These are phyloP conservation scores for Fusarium siculi DNA, from an alignment of 2,329 filamentous ascomycete genomes.

Conservation along the genomic window DNA sequence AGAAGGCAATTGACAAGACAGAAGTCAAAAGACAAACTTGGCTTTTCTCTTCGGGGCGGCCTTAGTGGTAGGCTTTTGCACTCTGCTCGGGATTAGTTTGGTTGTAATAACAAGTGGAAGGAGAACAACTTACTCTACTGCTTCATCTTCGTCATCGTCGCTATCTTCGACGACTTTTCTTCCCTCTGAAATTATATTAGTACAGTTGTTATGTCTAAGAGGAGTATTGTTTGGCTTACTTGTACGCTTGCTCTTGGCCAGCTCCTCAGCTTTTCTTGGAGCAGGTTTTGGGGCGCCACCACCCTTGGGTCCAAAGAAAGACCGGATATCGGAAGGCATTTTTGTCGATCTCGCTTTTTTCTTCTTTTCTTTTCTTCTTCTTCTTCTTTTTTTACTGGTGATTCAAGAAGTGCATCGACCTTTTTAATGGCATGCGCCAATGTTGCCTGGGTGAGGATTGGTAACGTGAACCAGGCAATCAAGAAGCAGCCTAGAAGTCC, in stretches of 20 bases:
- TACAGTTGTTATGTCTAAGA: background rate
- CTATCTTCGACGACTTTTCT: conserved; percentile 85
- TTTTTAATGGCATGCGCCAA: conserved; percentile 39
- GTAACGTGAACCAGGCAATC: conserved; percentile 35
- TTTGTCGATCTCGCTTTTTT: conserved; percentile 5
- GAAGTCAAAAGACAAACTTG: conserved; percentile 51
- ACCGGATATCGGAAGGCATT: conserved; percentile 88
- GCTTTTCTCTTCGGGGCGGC: conserved; percentile 65
- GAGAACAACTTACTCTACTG: conserved; percentile 58
- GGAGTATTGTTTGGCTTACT: conserved; percentile 51
- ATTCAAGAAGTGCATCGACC: conserved; percentile 1
- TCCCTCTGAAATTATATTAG: conserved; percentile 52
- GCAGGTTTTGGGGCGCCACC: conserved; percentile 62
- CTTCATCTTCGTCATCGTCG: conserved; percentile 77
- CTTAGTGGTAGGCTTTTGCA: conserved; percentile 65
- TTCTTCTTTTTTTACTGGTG: background rate
- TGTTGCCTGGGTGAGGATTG: conserved; percentile 37
- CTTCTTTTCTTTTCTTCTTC: no score
- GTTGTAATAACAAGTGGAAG: background rate
- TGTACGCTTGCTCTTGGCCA: conserved; percentile 56
- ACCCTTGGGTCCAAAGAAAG: conserved; percentile 86
- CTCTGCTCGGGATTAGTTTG: conserved; percentile 38
- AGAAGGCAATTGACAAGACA: background rate
- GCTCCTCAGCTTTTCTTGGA: conserved; percentile 58
- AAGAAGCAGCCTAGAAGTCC: conserved; percentile 45